Conservation (phyloP, 2,329 filamentous ascomycete genomes). For the Triangularia setosa region DNA sequence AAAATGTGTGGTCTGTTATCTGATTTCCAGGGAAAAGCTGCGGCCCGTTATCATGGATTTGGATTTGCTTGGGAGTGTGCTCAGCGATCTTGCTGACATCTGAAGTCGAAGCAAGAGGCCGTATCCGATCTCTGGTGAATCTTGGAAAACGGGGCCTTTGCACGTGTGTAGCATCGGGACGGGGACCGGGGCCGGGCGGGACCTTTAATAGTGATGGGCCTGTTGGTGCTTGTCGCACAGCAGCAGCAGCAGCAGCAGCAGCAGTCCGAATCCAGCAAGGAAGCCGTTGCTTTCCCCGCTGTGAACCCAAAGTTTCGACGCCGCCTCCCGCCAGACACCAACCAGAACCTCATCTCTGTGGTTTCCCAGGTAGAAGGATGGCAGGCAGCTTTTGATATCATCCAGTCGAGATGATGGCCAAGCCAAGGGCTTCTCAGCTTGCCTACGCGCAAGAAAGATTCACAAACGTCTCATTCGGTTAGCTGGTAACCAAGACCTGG, state of each 20-base stretch:
- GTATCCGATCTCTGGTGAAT: neutral
- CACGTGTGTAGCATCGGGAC: slow-evolving; percentile 4
- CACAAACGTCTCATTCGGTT: slow-evolving; percentile 11
- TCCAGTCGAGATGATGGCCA: neutral
- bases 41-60: neutral
- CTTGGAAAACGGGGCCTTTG: neutral
- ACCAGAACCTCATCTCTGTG: too few species aligned
- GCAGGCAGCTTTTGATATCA: neutral
- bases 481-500: slow-evolving; percentile 6
- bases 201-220: neutral
- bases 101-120: neutral
- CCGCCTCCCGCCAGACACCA: neutral
- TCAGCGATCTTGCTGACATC: neutral
- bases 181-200: neutral
- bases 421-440: slow-evolving; percentile 6
- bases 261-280: neutral
- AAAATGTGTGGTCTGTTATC: neutral
- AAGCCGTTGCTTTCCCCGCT: slow-evolving; percentile 3
- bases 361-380: neutral
- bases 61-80: neutral
- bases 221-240: neutral
- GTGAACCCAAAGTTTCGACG: slow-evolving; percentile 1
- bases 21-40: neutral
- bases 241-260: slow-evolving; percentile 3
- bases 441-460: neutral